Percentiles rank a stretch among this genome's conserved stretches.
Evolutionary conservation across 2,329 filamentous ascomycete genomes (phyloP).

Genomic region (Fusarium begoniae): DNA sequence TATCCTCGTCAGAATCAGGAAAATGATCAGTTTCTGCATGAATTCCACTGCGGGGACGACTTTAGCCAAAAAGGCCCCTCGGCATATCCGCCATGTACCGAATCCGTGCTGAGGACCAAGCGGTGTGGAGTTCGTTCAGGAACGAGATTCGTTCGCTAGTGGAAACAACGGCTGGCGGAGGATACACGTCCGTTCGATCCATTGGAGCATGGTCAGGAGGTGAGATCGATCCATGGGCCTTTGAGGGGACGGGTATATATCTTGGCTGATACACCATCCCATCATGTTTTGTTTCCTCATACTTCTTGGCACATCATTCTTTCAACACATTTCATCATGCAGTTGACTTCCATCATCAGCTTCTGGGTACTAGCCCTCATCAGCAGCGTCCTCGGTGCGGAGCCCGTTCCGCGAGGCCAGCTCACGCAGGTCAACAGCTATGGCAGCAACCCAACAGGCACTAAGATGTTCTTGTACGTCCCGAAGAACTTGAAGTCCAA

Average conservation of each 20-base stretch:
- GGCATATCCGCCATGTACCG: background rate
- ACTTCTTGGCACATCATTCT: constrained; percentile 9
- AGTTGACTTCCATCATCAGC: constrained; percentile 14
- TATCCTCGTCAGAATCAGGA: background rate
- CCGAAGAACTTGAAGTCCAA: constrained; percentile 11
- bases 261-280: background rate
- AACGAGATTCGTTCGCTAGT: background rate
- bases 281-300: background rate
- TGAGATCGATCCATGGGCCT: background rate
- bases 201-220: constrained; percentile 1
- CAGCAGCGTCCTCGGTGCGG: background rate
- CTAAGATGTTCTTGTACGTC: constrained; percentile 10
- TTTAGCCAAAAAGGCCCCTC: background rate
- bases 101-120: background rate
- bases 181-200: constrained; percentile 10
- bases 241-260: background rate
- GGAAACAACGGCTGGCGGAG: constrained; percentile 9
- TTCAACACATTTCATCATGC: background rate
- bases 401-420: background rate
- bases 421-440: constrained; percentile 3
- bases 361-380: constrained; percentile 10
- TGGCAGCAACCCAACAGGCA: constrained; percentile 15
- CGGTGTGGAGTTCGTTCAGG: background rate
- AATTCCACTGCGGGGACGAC: background rate
- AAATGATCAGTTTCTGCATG: background rate